Evolutionary conservation across 306 rosid genomes (phyloP).

Genomic region (Datisca glomerata): DNA sequence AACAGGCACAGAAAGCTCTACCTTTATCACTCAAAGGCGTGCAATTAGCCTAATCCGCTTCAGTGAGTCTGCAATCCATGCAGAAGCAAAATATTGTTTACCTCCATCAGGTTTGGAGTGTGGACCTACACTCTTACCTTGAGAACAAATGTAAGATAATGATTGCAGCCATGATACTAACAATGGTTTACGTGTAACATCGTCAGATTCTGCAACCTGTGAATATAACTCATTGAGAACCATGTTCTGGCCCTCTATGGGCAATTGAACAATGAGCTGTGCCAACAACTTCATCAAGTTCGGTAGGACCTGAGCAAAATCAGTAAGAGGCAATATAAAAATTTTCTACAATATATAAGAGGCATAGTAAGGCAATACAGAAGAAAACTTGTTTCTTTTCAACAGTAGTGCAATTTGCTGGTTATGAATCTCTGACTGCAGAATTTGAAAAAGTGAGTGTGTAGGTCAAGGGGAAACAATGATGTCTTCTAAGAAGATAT

Average conservation of each 20-base stretch:
- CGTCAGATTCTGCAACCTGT: slow-evolving; percentile 85
- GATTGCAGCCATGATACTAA: slow-evolving; percentile 96
- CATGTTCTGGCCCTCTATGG: slow-evolving; percentile 55
- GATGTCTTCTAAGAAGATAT: no score
- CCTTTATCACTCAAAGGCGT: slow-evolving; percentile 52
- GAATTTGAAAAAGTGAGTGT: neutral
- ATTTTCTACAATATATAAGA: neutral
- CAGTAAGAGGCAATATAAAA: slow-evolving; percentile 5
- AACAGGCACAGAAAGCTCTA: no score
- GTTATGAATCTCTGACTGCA: no score
- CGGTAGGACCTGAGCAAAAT: slow-evolving; percentile 56
- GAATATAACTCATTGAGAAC: slow-evolving; percentile 69
- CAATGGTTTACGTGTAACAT: slow-evolving; percentile 68
- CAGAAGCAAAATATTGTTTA: slow-evolving; percentile 13
- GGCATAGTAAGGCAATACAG: no score
- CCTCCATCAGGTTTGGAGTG: slow-evolving; percentile 18
- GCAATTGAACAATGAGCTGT: slow-evolving; percentile 49
- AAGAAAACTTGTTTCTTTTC: no score
- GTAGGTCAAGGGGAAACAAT: no score
- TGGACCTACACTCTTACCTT: slow-evolving; percentile 22
- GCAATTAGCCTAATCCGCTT: slow-evolving; percentile 32
- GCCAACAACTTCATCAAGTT: slow-evolving; percentile 74
- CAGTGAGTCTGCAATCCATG: slow-evolving; percentile 19
- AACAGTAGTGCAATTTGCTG: no score
- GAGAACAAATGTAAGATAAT: slow-evolving; percentile 66